Conservation (phyloP, 2,329 filamentous ascomycete genomes). For the Stachybotrys chlorohalonatus region DNA sequence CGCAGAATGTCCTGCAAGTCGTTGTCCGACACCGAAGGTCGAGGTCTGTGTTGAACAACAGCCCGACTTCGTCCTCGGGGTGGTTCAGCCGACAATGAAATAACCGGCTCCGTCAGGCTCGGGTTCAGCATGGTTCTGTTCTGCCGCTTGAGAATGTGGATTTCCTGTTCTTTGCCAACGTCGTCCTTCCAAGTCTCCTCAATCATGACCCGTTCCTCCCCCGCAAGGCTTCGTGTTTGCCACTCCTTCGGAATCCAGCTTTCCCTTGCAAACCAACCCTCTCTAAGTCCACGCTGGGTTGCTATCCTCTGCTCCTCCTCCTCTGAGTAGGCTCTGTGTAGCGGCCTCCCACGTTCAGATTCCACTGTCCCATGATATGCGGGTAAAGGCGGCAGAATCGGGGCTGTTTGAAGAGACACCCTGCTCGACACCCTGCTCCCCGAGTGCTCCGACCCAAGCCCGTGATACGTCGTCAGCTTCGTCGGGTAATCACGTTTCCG, state of each 20-base stretch:
- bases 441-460: conserved; percentile 9
- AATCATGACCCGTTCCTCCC: conserved; percentile 10
- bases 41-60: neutral
- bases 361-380: conserved; percentile 18
- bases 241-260: conserved; percentile 13
- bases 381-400: conserved; percentile 23
- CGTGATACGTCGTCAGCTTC: conserved; percentile 17
- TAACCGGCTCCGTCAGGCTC: conserved; percentile 12
- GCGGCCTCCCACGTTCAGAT: conserved; percentile 15
- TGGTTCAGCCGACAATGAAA: conserved; percentile 5
- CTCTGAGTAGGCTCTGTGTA: conserved; percentile 22
- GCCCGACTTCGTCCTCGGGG: neutral
- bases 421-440: conserved; percentile 16
- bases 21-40: conserved; percentile 28
- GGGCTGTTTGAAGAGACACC: conserved; percentile 16
- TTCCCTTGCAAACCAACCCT: conserved; percentile 20
- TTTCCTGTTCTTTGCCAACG: conserved; percentile 3
- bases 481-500: neutral
- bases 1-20: conserved; percentile 42
- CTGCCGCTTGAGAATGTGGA: conserved; percentile 9
- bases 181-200: neutral
- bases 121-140: conserved; percentile 5
- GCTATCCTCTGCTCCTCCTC: conserved; percentile 18
- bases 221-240: conserved; percentile 10
- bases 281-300: conserved; percentile 19